Base-by-base conservation (phyloP, 2,329 filamentous ascomycete species). In the Nothomitra cinnamomea region DNA sequence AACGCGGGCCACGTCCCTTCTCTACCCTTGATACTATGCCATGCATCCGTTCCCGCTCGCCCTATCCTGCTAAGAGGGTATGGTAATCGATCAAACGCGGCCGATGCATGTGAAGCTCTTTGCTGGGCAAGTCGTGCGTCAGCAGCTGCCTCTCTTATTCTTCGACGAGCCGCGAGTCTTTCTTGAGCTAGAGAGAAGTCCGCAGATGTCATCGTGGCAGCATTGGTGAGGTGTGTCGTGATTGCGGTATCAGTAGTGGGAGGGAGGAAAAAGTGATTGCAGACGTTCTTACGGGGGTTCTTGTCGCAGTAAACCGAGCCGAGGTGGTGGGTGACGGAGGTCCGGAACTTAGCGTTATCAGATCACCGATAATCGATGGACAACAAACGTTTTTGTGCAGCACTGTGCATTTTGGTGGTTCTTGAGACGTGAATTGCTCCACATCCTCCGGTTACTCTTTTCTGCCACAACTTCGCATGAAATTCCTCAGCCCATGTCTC, bases 121-220 rank as follows among this genome's bases (percentile, higher is more conserved):
- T 69, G 69, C 53, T 72, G 66, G 52, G 72, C 70, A 58, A 78
- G 66, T 51, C 73, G 76, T 55, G 78, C 72, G 61, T 77, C 79
- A 53, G 76, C 71, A 63, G 82, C 76, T 57, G 75, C 75, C 67
- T 87, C 85, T 66, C 85, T 83, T 57, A 82, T 81, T 64, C 79
- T 78, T 62, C 87, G 86, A 62, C 88, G 85, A 61, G 85, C 83
- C 59, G 84, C 77, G 56, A 95, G 81, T 66, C 89, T 86, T 70
- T 85, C 78, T 72, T 95, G 89, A 59, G 90, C 90, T 66, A 87
- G 83, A 67, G 85, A 83, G 70, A 95, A 95, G 69, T 85, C 85
- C 64, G 76, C 71, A 54, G 74, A 72, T 59, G 71, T 75, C 75
- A 78, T 77, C 59, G 41, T 50, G 28, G 50, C 4, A 35, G 45